Conservation (phyloP, 345 rosid species). For the Sisymbrium altissimum region DNA sequence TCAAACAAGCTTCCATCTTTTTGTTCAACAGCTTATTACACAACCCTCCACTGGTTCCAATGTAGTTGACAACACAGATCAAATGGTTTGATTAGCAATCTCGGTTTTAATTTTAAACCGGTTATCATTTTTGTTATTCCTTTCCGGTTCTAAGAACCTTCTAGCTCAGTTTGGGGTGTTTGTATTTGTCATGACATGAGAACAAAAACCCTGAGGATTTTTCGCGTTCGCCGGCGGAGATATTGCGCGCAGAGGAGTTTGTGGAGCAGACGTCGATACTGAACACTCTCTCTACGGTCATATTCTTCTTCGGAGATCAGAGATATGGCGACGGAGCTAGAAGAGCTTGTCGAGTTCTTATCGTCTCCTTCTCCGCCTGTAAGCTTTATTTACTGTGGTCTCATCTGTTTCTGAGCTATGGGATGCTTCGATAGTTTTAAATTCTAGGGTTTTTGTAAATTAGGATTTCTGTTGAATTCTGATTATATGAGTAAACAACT, state of each 20-base stretch:
- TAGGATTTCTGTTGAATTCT: not conserved
- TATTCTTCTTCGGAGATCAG: not conserved
- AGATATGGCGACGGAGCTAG: conserved; percentile 81
- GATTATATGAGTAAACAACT: not conserved
- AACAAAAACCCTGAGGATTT: conserved; percentile 27
- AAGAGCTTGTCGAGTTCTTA: conserved; percentile 72
- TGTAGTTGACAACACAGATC: no score
- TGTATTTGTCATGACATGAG: not conserved
- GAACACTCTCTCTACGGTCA: conserved; percentile 10
- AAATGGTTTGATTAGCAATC: not conserved
- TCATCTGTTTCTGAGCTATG: conserved; percentile 11
- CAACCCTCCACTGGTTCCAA: no score
- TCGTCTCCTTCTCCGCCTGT: conserved; percentile 69
- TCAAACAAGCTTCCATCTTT: conserved; percentile 62
- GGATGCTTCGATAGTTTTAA: not conserved
- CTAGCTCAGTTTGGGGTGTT: not conserved
- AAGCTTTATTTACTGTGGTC: conserved; percentile 25
- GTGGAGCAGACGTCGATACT: not conserved
- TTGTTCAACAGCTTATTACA: not conserved
- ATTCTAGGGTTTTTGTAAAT: conserved; percentile 9
- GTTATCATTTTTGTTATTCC: not conserved
- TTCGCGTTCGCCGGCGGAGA: conserved; percentile 28
- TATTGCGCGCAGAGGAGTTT: not conserved
- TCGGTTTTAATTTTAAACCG: not conserved
- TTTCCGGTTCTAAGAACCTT: not conserved